Conservation (phyloP, 164 flowering plant species). For the Paratinospora sagittata region DNA sequence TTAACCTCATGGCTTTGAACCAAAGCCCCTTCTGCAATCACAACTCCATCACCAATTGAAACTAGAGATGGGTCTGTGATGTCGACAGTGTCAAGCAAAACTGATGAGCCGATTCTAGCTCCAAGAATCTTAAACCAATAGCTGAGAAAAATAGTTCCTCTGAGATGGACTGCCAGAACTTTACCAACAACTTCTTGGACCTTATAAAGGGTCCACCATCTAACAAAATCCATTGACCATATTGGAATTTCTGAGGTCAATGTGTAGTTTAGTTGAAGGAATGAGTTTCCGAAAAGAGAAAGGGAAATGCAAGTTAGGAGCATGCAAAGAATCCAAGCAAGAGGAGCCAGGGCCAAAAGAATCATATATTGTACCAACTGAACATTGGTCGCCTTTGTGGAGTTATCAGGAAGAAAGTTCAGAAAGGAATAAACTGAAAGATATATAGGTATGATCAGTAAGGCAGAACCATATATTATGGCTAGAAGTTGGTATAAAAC, state of each 20-base stretch:
- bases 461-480: slow-evolving; percentile 32
- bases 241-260: slow-evolving; percentile 49
- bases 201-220: slow-evolving; percentile 81
- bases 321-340: slow-evolving; percentile 62
- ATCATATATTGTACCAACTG: slow-evolving; percentile 29
- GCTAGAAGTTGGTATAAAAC: slow-evolving; percentile 44
- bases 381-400: background rate
- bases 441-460: slow-evolving; percentile 57
- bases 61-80: slow-evolving; percentile 74
- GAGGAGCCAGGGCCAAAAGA: slow-evolving; percentile 46
- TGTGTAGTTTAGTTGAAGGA: slow-evolving; percentile 59
- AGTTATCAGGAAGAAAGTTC: slow-evolving; percentile 20
- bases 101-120: slow-evolving; percentile 65
- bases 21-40: slow-evolving; percentile 68
- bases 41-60: slow-evolving; percentile 62
- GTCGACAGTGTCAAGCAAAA: slow-evolving; percentile 60
- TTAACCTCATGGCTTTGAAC: slow-evolving; percentile 72
- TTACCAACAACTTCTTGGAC: slow-evolving; percentile 55
- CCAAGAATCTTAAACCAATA: slow-evolving; percentile 78
- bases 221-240: slow-evolving; percentile 59
- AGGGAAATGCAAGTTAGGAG: slow-evolving; percentile 46
- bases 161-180: slow-evolving; percentile 60
- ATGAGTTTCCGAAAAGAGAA: slow-evolving; percentile 63
- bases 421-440: slow-evolving; percentile 35
- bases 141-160: slow-evolving; percentile 69